A percentile compares a stretch with the other conserved stretches of the same genome.
These are phyloP conservation scores for Piper betle DNA, from an alignment of 164 flowering plant species.

Conservation along the genomic window DNA sequence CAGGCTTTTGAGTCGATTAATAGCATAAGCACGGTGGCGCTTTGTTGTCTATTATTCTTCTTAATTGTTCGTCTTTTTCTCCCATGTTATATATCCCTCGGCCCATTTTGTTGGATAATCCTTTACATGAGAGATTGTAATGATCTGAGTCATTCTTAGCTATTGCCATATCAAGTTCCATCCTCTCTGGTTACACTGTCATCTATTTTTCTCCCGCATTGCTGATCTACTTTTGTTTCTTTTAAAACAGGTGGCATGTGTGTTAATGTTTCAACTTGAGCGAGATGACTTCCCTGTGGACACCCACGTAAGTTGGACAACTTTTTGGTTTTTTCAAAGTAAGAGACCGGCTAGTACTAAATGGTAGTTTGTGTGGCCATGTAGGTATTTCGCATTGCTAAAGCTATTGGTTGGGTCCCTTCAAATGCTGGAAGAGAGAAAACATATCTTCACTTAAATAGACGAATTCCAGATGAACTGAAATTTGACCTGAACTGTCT, in stretches of 20 bases:
- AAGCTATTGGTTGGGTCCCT: constrained; percentile 79
- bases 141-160: no score
- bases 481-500: constrained; percentile 91
- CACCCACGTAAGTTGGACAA: constrained; percentile 62
- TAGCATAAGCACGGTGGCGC: no score
- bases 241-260: constrained; percentile 94
- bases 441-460: constrained; percentile 75
- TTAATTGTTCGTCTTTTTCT: no score
- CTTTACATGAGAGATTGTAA: no score
- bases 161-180: no score
- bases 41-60: no score
- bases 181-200: no score
- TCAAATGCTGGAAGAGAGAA: constrained; percentile 50
- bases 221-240: no score
- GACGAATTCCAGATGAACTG: constrained; percentile 53
- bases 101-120: no score
- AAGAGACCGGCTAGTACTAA: background rate
- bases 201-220: no score
- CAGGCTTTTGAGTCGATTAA: no score
- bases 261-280: constrained; percentile 85
- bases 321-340: background rate
- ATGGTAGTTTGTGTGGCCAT: background rate
- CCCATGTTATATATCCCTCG: no score
- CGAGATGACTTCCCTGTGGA: constrained; percentile 93
- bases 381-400: constrained; percentile 72